Percentiles rank a stretch among this genome's conserved stretches.
Conservation (phyloP, 1,284 basidiomycete genomes). For the Ustilago bromivora region DNA sequence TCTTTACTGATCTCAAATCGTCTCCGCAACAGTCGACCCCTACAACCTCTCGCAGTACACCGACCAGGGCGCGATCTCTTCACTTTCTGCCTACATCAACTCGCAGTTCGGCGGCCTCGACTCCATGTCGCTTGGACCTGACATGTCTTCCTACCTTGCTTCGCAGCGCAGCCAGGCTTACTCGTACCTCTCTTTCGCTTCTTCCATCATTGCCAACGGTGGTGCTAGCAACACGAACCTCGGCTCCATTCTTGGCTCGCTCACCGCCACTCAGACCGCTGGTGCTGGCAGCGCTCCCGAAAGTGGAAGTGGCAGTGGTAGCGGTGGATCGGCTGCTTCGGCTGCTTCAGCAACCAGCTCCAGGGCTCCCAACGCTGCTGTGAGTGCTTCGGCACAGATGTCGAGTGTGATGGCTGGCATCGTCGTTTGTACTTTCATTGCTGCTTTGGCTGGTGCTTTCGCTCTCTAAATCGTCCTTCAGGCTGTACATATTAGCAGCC, state of each 20-base stretch:
- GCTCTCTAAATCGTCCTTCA: slow-evolving; percentile 3
- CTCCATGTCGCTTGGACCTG: slow-evolving; percentile 12
- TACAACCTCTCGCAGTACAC: slow-evolving; percentile 45
- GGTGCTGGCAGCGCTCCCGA: not conserved
- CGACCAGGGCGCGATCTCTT: slow-evolving; percentile 23
- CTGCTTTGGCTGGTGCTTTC: slow-evolving; percentile 36
- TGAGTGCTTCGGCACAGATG: slow-evolving; percentile 10
- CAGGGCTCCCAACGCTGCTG: slow-evolving; percentile 18
- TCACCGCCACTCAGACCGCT: slow-evolving; percentile 11
- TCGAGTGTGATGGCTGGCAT: slow-evolving; percentile 22
- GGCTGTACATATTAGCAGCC: not conserved
- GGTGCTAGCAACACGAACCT: slow-evolving; percentile 26
- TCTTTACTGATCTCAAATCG: not conserved
- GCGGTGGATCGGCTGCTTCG: slow-evolving; percentile 10
- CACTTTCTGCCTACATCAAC: slow-evolving; percentile 32
- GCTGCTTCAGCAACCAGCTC: slow-evolving; percentile 12
- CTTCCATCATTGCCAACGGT: slow-evolving; percentile 29
- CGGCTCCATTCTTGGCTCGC: slow-evolving; percentile 17
- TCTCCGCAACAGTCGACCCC: slow-evolving; percentile 28
- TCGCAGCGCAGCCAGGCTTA: slow-evolving; percentile 27
- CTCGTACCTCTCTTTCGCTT: slow-evolving; percentile 44
- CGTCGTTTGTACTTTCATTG: slow-evolving; percentile 25
- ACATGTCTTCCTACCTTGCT: slow-evolving; percentile 22
- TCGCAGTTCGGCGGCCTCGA: slow-evolving; percentile 21
- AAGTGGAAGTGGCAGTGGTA: not conserved